Evolutionary conservation across 73 alveolate genomes (phyloP), one percentile per base, ranked within the genome.

Genomic region (Vitrella brassicaformis): DNA sequence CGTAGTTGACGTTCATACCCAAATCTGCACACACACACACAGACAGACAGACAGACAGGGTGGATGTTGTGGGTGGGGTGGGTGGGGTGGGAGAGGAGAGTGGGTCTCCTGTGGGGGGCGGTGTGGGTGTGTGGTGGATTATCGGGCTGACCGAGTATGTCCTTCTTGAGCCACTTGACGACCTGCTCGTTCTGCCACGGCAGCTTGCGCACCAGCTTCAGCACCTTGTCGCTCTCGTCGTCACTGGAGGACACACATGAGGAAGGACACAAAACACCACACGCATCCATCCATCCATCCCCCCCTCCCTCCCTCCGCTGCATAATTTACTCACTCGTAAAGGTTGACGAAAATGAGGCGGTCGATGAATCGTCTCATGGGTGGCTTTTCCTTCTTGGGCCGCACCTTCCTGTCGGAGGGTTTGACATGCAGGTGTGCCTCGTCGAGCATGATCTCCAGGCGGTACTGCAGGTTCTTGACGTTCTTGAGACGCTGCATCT

Each of bases 401-500:
- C 4, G 22, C 14, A 8, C 14, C 56, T 39, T 39, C 56, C 56
- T 39, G 4, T 39, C 56, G 22, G 56, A 8, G 22, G 56, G 56
- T 4, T 14, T 4, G 4, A 39, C 56, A 4, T 39, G 56, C 56
- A 39, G 56, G 56, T 39, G 14, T 14, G 56, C 56, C 4, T 39
- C 56, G 22, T 39, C 56, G 56, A 39, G 4, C 56, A 39, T 39
- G 22, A 39, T 14, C 56, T 39, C 56, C 56, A 39, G 56, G 22
- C 56, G 56, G 4, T 4, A 8, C 56, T 4, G 14, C 56, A 39
- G 22, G 4, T 4, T 8, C 22, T 32, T 71, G 71, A 81, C 47
- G 68, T 78, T 75, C 45, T 78, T 84, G n/a, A 72, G 88, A 64
- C 88, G 71, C 79, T 73, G 56, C 30, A 84, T 67, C 45, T 47